Conservation (phyloP, 345 rosid species). For the Pugionium dolabratum region DNA sequence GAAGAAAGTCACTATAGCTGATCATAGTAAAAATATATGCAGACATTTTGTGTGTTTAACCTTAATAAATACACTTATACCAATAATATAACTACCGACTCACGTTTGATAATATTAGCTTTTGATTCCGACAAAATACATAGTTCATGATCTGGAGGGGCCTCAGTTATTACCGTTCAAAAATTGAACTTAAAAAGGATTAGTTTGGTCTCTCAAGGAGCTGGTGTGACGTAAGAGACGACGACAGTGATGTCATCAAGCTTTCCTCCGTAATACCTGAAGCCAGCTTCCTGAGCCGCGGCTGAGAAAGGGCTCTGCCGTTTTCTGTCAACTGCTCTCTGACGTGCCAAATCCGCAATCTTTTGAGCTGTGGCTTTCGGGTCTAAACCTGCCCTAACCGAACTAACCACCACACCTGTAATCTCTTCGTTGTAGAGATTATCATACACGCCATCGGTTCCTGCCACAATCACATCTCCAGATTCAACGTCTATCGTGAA, state of each 20-base stretch:
- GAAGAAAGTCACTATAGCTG: background rate
- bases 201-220: too few relatives aligned
- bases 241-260: slow-evolving; percentile 94
- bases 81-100: background rate
- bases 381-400: slow-evolving; percentile 64
- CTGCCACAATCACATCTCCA: slow-evolving; percentile 87
- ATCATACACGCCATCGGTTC: slow-evolving; percentile 95
- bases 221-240: slow-evolving; percentile 62
- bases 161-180: slow-evolving; percentile 18
- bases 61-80: background rate
- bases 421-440: slow-evolving; percentile 86
- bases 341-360: slow-evolving; percentile 84
- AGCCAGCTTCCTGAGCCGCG: slow-evolving; percentile 95
- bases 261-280: slow-evolving; percentile 89
- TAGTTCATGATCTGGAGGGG: background rate
- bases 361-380: slow-evolving; percentile 78
- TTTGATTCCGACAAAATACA: slow-evolving; percentile 4
- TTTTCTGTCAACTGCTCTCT: slow-evolving; percentile 68
- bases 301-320: slow-evolving; percentile 84
- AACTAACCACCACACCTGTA: slow-evolving; percentile 72
- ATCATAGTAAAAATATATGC: background rate
- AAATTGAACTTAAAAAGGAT: background rate
- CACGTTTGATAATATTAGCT: background rate
- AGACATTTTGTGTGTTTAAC: background rate
- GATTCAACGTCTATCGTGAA: slow-evolving; percentile 68